A percentile compares a stretch with the other conserved stretches of the same genome.
phyloP scores from a whole-genome alignment of 805 yeast genomes.

The Hanseniaspora mollemarum region DNA sequence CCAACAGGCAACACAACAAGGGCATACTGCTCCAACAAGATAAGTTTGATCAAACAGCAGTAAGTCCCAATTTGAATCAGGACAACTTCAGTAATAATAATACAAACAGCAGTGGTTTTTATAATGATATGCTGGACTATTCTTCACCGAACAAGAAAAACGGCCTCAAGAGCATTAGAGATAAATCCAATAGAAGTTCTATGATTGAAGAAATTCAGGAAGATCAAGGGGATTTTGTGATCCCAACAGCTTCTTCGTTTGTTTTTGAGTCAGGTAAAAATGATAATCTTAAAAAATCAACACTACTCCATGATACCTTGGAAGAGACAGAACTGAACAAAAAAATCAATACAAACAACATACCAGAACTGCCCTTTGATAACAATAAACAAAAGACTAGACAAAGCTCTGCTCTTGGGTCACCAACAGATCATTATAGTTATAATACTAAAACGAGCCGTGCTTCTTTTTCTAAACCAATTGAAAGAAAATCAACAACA shows the following conservation, averaged over 20 bases:
- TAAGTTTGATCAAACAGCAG: background rate
- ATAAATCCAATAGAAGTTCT: conserved; percentile 13
- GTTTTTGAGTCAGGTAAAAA: background rate
- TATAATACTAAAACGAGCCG: background rate
- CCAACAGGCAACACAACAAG: conserved; percentile 4
- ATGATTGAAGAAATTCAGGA: conserved; percentile 4
- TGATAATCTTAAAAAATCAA: background rate
- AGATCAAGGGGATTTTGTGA: conserved; percentile 13
- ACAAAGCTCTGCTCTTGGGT: background rate
- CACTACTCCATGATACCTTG: conserved; percentile 10
- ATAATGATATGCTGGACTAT: conserved; percentile 13
- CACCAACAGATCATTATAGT: background rate
- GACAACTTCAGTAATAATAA: background rate
- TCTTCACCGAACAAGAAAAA: conserved; percentile 7
- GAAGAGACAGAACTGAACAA: conserved; percentile 13
- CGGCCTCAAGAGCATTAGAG: background rate
- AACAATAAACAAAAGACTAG: background rate
- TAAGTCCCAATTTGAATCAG: background rate
- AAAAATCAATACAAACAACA: conserved; percentile 1
- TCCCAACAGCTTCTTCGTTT: conserved; percentile 10
- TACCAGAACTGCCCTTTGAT: background rate
- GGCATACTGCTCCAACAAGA: background rate
- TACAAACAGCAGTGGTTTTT: background rate
- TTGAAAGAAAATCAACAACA: background rate
- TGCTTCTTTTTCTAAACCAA: background rate